These are phyloP conservation scores for Stemphylium vesicarium DNA, from an alignment of 2,329 filamentous ascomycete genomes.

Conservation along the genomic window DNA sequence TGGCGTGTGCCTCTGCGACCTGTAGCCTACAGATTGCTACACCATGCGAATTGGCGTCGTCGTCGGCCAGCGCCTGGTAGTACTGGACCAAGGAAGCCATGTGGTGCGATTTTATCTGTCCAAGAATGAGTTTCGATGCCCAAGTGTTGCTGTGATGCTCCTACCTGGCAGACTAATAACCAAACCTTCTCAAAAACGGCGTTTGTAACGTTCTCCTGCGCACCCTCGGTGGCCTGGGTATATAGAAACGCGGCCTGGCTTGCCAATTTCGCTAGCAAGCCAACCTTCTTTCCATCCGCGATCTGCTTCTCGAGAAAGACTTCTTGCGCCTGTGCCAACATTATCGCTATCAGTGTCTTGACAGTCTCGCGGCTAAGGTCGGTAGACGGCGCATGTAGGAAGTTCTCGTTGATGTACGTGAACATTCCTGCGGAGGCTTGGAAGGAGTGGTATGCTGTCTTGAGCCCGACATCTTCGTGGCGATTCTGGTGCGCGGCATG, in stretches of 20 bases:
- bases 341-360: constrained; percentile 90
- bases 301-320: constrained; percentile 98
- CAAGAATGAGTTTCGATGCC: constrained; percentile 31
- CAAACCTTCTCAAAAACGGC: constrained; percentile 95
- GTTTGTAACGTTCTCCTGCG: constrained; percentile 89
- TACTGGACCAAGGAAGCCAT: constrained; percentile 89
- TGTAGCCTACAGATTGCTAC: constrained; percentile 83
- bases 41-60: constrained; percentile 86
- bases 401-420: constrained; percentile 99
- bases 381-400: constrained; percentile 94
- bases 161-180: constrained; percentile 79
- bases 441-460: constrained; percentile 97
- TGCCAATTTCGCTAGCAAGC: constrained; percentile 87
- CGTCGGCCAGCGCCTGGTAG: constrained; percentile 89
- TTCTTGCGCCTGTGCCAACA: constrained; percentile 94
- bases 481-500: constrained; percentile 93
- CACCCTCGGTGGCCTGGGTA: constrained; percentile 83
- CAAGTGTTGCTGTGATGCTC: constrained; percentile 23
- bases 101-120: constrained; percentile 75
- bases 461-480: constrained; percentile 88
- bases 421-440: constrained; percentile 99
- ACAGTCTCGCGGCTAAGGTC: constrained; percentile 95
- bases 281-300: constrained; percentile 89
- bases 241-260: constrained; percentile 91
- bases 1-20: constrained; percentile 77